Base-by-base conservation (phyloP, 305 asterid genomes). In the Nicotiana rustica region DNA sequence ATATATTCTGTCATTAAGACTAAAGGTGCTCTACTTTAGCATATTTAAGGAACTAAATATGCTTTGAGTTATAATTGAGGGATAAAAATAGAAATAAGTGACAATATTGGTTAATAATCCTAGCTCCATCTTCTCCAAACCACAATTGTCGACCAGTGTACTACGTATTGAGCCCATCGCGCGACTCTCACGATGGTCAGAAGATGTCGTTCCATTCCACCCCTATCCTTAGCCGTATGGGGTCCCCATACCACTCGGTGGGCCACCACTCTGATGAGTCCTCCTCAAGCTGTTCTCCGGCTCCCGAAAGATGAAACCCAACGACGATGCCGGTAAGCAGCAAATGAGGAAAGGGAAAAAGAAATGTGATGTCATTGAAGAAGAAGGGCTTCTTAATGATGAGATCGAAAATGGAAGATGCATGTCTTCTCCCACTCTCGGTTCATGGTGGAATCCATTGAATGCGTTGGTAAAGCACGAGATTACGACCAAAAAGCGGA, bases 261-360 rank as follows among this genome's bases (percentile, higher is more conserved):
- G 97, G 98, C 76, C 97, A 86, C 81, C 98, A 95, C 90, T 95
- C 98, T 17, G 85, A 97, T 76, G 98, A 95, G 67, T 93, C 98
- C 2, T 95, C 98, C 68, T 88, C 98, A 79, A 92, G 92, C 84
- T 97, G 36, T 95, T 91, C 86, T 92, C 96, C 1, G 97, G 97
- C 61, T 91, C 99, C 21, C 85, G 95, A 87, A 92, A 94, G 91
- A 82, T 94, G 44, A 71, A 85, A n/a, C 97, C 97, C 0, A 91
- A 91, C 89, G 94, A 86, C 89, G 94, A 86, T 83, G 92, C 35
- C 79, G 38, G 88, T 38, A 35, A 35, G 38, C 38, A 35, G 38
- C 38, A 35, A 35, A 35, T 35, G 38, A 35, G 38, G 38, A 91
- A 89, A 78, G 92, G 91, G 10, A 86, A 80, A 83, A 90, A 90